Evolutionary conservation across 108 stramenopile species (phyloP), one percentile per base, ranked within the genome.

Genomic region (Nannochloropsis salina): DNA sequence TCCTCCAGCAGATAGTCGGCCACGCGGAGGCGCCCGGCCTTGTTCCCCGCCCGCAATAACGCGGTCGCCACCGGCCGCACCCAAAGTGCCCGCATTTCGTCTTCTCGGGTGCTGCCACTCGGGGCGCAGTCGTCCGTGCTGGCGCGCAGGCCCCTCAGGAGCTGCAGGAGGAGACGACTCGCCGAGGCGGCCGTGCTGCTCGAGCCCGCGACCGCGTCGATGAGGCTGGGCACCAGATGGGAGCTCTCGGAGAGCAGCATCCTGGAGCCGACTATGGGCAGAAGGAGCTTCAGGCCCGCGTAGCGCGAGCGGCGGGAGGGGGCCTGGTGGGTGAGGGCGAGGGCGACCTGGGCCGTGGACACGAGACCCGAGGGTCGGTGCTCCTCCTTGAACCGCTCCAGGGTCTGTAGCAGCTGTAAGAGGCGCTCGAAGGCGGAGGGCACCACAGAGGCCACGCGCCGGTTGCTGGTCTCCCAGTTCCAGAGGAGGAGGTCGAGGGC

Each of bases 1-100:
- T 74, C 61, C 61, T 74, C 61, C 61, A 74, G 61, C 61, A 74
- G n/a, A 74, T 74, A 74, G 6, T 74, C 61, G n/a, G 61, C 61
- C 15, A 74, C 61, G n/a, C 61, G 61, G 20, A 74, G 20, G 20
- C 61, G 4, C n/a, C 61, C 20, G 15, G 61, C 61, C 61, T 8
- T 8, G 61, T 74, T 2, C 61, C 61, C 20, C 61, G 20, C 6
- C 3, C n/a, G 20, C 6, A 74, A 4, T 2, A 74, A 74, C 4
- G 61, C 61, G 20, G 61, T n/a, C 6, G 61, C 61, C 3, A 74
- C 61, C 6, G 61, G 61, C n/a, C 61, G 61, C 61, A 74, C 15
- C 61, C 61, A 74, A 4, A 74, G 61, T 15, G 61, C 8, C n/a
- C 61, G 61, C 61, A 74, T 2, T 0, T 74, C n/a, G n/a, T 74